A percentile compares a stretch with the other conserved stretches of the same genome.
Evolutionary conservation across 2,329 filamentous ascomycete genomes (phyloP).

Genomic region (Cordyceps cateniannulata): DNA sequence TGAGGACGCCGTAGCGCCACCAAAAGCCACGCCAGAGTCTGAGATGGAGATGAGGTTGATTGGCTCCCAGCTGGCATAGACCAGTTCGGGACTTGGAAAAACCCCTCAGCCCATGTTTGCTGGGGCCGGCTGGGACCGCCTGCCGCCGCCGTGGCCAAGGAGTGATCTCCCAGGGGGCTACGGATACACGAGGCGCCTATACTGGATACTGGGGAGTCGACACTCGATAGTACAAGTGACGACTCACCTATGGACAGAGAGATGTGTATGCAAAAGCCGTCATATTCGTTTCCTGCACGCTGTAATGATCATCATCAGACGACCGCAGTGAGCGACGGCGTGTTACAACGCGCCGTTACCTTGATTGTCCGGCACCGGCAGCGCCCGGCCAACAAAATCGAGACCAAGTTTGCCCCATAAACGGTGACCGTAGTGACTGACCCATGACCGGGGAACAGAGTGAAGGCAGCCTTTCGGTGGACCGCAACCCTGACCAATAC

Average conservation of each 20-base stretch:
- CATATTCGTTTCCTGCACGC: neutral
- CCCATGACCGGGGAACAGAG: neutral
- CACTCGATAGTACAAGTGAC: too few species aligned
- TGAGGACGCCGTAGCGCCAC: conserved; percentile 4
- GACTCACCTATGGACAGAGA: too few species aligned
- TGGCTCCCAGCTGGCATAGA: neutral
- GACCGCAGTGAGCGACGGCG: neutral
- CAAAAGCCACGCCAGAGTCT: conserved; percentile 2
- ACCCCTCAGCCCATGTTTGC: conserved; percentile 10
- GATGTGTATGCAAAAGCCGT: too few species aligned
- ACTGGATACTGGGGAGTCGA: neutral
- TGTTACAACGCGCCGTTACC: neutral
- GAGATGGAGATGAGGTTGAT: neutral
- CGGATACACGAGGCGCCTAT: neutral
- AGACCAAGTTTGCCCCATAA: conserved; percentile 1
- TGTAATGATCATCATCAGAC: neutral
- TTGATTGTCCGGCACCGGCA: neutral
- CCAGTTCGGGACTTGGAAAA: neutral
- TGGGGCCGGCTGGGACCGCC: conserved; percentile 1
- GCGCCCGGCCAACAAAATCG: neutral
- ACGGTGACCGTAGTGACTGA: neutral
- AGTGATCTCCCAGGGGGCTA: conserved; percentile 1
- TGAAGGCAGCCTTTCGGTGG: neutral
- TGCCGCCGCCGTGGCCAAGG: neutral
- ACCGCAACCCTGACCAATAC: neutral